Base-by-base conservation (phyloP, 139 green algal species). In the Micromonas pusilla region DNA sequence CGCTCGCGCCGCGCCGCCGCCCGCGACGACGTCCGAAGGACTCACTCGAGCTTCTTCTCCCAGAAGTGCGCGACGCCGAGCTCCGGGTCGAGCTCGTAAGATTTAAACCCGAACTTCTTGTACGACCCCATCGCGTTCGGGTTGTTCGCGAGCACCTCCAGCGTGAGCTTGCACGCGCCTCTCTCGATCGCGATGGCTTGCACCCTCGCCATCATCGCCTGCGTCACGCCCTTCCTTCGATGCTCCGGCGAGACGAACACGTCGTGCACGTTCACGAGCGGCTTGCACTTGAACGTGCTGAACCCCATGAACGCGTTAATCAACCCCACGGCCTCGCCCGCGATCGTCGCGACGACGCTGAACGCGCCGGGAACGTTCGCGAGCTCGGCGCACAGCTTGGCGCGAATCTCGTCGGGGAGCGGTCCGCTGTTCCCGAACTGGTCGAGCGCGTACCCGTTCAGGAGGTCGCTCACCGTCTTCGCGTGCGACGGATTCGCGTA, bases 181-280 rank as follows among this genome's bases (percentile, higher is more conserved):
- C 70, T 53, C 36, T 62, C 70, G 6, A 3, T 62, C 36, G 70
- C 70, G 3, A 65, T 33, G 16, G 23, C 36, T 28, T 76, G 32
- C 34, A 76, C 37, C 6, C 4, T 3, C 3, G 34, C 37, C 0
- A 76, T 33, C 70, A 76, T 76, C 70, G 34, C 36, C 19, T 62
- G 70, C 3, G 37, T 33, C 4, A 76, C 4, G 9, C 70, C 70
- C 16, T 3, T 4, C 3, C 70, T 13, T 9, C 70, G 34, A 37
- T 76, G 70, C 9, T 33, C 9, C 70, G 70, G 31, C 13, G 23
- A 5, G 4, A 76, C 70, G 25, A 37, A 76, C 4, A 53, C 39
- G 70, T 76, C 70, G 70, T 76, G 70, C 25, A 76, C 25, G 70
- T 76, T 76, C 4, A 62, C 16, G 4, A 76, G 70, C 70, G 70